Base-by-base conservation (phyloP, 83 land plant species). In the Picea abies region DNA sequence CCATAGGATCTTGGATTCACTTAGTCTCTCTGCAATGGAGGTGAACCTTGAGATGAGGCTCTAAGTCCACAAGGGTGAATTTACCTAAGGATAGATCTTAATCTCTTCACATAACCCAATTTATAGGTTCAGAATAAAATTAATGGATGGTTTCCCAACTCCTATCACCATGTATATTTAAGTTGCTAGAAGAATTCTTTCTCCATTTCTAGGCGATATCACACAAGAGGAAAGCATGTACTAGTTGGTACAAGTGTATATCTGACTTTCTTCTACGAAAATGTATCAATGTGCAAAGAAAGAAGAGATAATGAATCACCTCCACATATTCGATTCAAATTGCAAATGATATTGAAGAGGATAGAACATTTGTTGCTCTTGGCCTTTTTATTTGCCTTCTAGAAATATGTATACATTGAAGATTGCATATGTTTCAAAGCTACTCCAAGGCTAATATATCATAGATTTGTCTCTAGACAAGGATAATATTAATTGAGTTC, bases 401-500 rank as follows among this genome's bases (percentile, higher is more conserved):
- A 32, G 89, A 94, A 29, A 29, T 86, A 76, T 96, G 23, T 92
- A 96, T 62, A 88, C 91, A 15, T 81, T 98, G 22, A 87, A 96
- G 97, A 90, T 94, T 20, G 85, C 93, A 44, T 97, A 94, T 79
- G 85, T 81, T 16, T 81, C 96, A 87, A 85, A 84, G 87, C 81
- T 98, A 16, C 84, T 66, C 78, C 89, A 91, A 84, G 93, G 94
- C 4, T 96, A 98, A 84, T 95, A 98, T 85, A 86, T 98, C 26
- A 96, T 96, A 64, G 91, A 95, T 41, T 76, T 98, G 25, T 91
- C 97, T 70, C 77, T 98, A 66, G 96, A 91, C 89, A 86, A 87
- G 77, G 98, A 98, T 68, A 91, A 92, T 69, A 94, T 94, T 32
- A 96, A 98, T 86, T 94, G 96, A 58, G 72, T 98, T 82, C 41